These are phyloP conservation scores for Durio zibethinus DNA, from an alignment of 345 rosid genomes.

Conservation along the genomic window DNA sequence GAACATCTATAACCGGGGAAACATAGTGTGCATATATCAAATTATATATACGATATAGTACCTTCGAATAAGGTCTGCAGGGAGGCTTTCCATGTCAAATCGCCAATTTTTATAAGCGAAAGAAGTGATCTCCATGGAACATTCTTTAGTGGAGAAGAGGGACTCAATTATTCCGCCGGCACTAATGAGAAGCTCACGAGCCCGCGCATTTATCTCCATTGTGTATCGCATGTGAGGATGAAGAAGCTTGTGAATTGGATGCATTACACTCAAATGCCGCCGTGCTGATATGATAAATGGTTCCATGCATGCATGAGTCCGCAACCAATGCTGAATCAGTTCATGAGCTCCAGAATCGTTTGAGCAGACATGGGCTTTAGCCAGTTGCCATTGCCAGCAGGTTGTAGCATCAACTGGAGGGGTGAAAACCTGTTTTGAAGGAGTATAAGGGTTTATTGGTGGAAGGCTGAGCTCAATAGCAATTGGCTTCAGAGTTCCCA, in stretches of 20 bases:
- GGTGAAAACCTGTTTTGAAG: constrained; percentile 66
- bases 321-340: constrained; percentile 80
- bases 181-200: constrained; percentile 72
- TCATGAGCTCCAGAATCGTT: constrained; percentile 95
- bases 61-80: constrained; percentile 94
- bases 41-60: constrained; percentile 13
- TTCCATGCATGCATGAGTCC: constrained; percentile 82
- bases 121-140: constrained; percentile 74
- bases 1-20: too few relatives aligned
- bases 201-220: constrained; percentile 70
- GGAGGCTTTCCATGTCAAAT: constrained; percentile 91
- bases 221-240: constrained; percentile 98
- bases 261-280: constrained; percentile 85
- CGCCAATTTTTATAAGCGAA: constrained; percentile 65
- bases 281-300: constrained; percentile 93
- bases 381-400: constrained; percentile 87
- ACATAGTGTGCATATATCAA: too few relatives aligned
- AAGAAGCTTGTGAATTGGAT: constrained; percentile 79
- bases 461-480: constrained; percentile 95
- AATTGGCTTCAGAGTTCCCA: constrained; percentile 75
- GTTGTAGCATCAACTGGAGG: constrained; percentile 73
- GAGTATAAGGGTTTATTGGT: constrained; percentile 30
- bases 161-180: constrained; percentile 85
- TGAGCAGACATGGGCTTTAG: constrained; percentile 90
- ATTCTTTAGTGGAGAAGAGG: constrained; percentile 84